These are phyloP conservation scores for Colletotrichum liaoningense DNA, from an alignment of 2,329 filamentous ascomycete genomes.

Conservation along the genomic window DNA sequence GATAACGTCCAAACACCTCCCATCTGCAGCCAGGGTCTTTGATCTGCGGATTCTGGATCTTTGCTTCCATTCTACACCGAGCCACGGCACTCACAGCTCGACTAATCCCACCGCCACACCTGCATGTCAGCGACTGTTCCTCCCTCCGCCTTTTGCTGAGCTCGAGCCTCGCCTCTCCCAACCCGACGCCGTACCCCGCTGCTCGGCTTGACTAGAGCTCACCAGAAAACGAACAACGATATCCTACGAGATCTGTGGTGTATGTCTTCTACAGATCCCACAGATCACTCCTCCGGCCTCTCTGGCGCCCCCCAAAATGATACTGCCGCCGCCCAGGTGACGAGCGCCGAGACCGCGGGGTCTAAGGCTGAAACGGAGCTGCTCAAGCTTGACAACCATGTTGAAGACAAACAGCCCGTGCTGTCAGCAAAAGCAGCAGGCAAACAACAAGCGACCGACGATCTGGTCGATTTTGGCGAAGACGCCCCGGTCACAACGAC, in stretches of 20 bases:
- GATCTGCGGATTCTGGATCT: not conserved
- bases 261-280: conserved; percentile 36
- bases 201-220: conserved; percentile 21
- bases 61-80: not conserved
- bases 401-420: not conserved
- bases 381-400: conserved; percentile 8
- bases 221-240: not conserved
- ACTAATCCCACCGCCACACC: not conserved
- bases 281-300: conserved; percentile 23
- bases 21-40: not conserved
- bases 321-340: conserved; percentile 36
- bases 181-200: conserved; percentile 8
- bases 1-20: not conserved
- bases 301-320: conserved; percentile 30
- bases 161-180: conserved; percentile 24
- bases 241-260: conserved; percentile 25
- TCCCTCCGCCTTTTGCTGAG: conserved; percentile 22
- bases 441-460: conserved; percentile 29
- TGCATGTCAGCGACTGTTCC: conserved; percentile 24
- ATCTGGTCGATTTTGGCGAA: conserved; percentile 36
- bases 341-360: conserved; percentile 34
- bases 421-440: conserved; percentile 27
- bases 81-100: not conserved
- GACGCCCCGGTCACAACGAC: not conserved
- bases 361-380: conserved; percentile 32